Percentiles rank a stretch among this genome's conserved stretches.
These are phyloP conservation scores for Actinomucor elegans DNA, from an alignment of 371 early-diverging fungal genomes.

Conservation along the genomic window DNA sequence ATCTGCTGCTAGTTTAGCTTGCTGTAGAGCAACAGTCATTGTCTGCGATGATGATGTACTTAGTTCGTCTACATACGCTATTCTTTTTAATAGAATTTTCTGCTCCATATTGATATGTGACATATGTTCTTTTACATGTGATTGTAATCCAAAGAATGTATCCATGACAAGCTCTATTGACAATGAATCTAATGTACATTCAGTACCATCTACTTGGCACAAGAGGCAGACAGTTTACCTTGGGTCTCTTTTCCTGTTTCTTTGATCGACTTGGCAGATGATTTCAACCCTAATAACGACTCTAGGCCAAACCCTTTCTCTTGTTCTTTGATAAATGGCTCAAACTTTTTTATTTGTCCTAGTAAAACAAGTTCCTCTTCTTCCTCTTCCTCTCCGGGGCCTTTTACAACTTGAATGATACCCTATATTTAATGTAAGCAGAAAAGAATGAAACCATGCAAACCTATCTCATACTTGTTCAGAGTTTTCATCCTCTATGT, in stretches of 20 bases:
- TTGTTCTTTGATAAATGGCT: slow-evolving; percentile 25
- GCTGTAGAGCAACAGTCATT: slow-evolving; percentile 15
- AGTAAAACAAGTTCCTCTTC: slow-evolving; percentile 12
- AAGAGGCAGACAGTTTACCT: no score
- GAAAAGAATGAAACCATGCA: background rate
- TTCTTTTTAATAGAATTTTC: slow-evolving; percentile 21
- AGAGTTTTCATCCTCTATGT: background rate
- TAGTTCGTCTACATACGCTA: slow-evolving; percentile 31
- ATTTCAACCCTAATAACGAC: slow-evolving; percentile 11
- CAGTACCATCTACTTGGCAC: no score
- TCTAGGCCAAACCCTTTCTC: slow-evolving; percentile 22
- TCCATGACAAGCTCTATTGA: no score
- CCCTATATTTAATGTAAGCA: slow-evolving; percentile 2
- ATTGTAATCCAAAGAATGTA: slow-evolving; percentile 20
- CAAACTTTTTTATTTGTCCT: slow-evolving; percentile 10
- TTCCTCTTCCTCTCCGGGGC: background rate
- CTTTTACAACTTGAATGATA: slow-evolving; percentile 17
- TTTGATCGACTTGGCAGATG: background rate
- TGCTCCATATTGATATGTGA: slow-evolving; percentile 18
- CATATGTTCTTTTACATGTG: slow-evolving; percentile 17
- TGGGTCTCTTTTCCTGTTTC: background rate
- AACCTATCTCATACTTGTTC: background rate
- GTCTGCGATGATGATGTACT: slow-evolving; percentile 14
- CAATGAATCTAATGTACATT: no score
- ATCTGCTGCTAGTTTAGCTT: slow-evolving; percentile 21